Percentiles rank a stretch among this genome's conserved stretches.
phyloP scores from a whole-genome alignment of 805 yeast species.

The Candida patagonica region DNA sequence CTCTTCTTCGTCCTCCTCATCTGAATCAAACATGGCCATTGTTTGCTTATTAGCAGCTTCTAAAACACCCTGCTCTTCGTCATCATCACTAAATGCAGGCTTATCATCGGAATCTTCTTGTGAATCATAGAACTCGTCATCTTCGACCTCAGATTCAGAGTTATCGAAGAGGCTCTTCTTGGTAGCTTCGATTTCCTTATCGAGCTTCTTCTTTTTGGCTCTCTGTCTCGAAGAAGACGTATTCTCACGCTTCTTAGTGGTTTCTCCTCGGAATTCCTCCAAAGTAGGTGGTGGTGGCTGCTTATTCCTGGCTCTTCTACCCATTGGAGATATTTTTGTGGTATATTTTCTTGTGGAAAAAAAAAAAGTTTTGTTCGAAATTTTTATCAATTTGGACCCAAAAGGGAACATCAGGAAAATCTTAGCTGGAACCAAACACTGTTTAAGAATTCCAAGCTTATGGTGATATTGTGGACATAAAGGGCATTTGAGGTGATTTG shows the following conservation, averaged over 20 bases:
- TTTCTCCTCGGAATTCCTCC: slow-evolving; percentile 58
- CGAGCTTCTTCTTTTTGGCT: slow-evolving; percentile 21
- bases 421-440: too few species aligned
- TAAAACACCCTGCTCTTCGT: slow-evolving; percentile 50
- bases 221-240: slow-evolving; percentile 16
- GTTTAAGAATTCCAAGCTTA: too few species aligned
- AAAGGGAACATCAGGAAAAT: not conserved
- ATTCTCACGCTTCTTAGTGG: slow-evolving; percentile 26
- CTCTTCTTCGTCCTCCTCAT: slow-evolving; percentile 15
- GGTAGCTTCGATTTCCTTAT: slow-evolving; percentile 56
- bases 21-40: slow-evolving; percentile 14
- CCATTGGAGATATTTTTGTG: slow-evolving; percentile 43
- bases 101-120: slow-evolving; percentile 44
- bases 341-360: slow-evolving; percentile 1
- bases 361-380: too few species aligned
- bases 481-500: too few species aligned
- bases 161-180: slow-evolving; percentile 61
- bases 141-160: slow-evolving; percentile 14
- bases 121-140: slow-evolving; percentile 47
- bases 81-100: slow-evolving; percentile 76
- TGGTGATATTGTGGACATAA: too few species aligned
- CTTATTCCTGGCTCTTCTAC: slow-evolving; percentile 86
- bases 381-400: slow-evolving; percentile 4
- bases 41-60: slow-evolving; percentile 18
- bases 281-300: slow-evolving; percentile 87